These are phyloP conservation scores for Neonectria neomacrospora DNA, from an alignment of 2,329 filamentous ascomycete genomes.

Conservation along the genomic window DNA sequence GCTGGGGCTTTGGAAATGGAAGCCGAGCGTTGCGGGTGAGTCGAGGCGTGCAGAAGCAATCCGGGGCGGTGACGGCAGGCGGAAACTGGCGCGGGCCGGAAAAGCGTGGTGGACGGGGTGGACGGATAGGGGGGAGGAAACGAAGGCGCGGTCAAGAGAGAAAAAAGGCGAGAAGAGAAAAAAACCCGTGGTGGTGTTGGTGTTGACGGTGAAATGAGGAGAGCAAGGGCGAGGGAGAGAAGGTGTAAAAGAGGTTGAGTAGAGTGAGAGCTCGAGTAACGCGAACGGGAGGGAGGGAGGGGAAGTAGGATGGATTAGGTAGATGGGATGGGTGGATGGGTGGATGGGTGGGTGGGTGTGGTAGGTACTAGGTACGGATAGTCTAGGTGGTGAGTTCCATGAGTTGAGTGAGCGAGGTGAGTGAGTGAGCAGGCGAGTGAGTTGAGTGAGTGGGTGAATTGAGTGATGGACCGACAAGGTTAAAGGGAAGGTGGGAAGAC, in stretches of 20 bases:
- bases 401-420: not conserved
- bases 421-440: not conserved
- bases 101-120: constrained; percentile 17
- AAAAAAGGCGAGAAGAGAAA: constrained; percentile 9
- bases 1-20: constrained; percentile 22
- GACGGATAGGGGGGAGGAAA: not conserved
- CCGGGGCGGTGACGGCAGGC: constrained; percentile 29
- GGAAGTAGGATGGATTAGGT: constrained; percentile 22
- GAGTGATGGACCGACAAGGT: constrained; percentile 23
- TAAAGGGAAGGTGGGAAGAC: constrained; percentile 18
- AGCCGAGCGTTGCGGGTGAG: constrained; percentile 25
- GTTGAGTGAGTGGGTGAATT: constrained; percentile 5
- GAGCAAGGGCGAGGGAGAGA: constrained; percentile 30
- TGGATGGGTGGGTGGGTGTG: not conserved
- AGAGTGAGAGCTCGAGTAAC: constrained; percentile 32
- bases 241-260: constrained; percentile 34
- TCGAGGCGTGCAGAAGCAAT: constrained; percentile 36
- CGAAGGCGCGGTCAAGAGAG: not conserved
- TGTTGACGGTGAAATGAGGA: constrained; percentile 17
- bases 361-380: not conserved
- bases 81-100: constrained; percentile 33
- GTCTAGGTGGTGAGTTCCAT: not conserved
- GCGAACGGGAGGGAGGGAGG: constrained; percentile 24
- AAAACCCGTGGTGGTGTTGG: constrained; percentile 16
- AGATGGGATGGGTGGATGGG: constrained; percentile 24